phyloP scores from a whole-genome alignment of 1,139 yeast genomes.

The Zhuliangozyma parablackwelliae region DNA sequence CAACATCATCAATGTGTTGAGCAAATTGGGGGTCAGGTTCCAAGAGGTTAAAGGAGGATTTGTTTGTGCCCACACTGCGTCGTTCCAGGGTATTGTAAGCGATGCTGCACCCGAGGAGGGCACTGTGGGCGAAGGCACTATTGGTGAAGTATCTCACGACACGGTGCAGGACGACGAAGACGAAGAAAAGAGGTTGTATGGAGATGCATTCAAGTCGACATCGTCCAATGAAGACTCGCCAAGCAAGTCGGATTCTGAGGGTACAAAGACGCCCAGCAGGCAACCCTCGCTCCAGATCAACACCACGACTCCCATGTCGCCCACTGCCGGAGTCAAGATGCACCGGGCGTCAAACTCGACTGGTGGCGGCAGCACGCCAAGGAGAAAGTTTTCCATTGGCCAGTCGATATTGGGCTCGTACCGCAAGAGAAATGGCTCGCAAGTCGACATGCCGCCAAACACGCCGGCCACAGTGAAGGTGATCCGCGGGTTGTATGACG shows the following conservation, averaged over 20 bases:
- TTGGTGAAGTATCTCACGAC: conserved; percentile 14
- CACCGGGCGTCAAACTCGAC: conserved; percentile 19
- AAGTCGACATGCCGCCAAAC: conserved; percentile 42
- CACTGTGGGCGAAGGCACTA: conserved; percentile 1
- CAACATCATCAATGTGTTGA: conserved; percentile 75
- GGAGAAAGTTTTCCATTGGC: conserved; percentile 63
- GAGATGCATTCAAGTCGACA: conserved; percentile 41
- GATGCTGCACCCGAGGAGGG: conserved; percentile 6
- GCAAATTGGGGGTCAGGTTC: conserved; percentile 72
- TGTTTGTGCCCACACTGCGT: conserved; percentile 70
- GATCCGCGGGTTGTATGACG: conserved; percentile 34
- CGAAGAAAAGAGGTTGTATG: conserved; percentile 38
- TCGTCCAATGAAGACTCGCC: conserved; percentile 26
- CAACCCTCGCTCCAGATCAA: conserved; percentile 36
- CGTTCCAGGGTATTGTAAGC: conserved; percentile 25
- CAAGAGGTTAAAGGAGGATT: conserved; percentile 95
- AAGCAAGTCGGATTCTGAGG: conserved; percentile 10
- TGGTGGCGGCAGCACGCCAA: conserved; percentile 30
- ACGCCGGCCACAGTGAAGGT: conserved; percentile 50
- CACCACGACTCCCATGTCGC: conserved; percentile 14
- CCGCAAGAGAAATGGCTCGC: conserved; percentile 46
- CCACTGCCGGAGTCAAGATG: conserved; percentile 13
- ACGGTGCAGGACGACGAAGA: conserved; percentile 26
- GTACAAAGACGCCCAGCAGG: conserved; percentile 29
- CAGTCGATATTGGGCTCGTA: conserved; percentile 44